phyloP scores from a whole-genome alignment of 164 flowering plant genomes.

The Vitis riparia region DNA sequence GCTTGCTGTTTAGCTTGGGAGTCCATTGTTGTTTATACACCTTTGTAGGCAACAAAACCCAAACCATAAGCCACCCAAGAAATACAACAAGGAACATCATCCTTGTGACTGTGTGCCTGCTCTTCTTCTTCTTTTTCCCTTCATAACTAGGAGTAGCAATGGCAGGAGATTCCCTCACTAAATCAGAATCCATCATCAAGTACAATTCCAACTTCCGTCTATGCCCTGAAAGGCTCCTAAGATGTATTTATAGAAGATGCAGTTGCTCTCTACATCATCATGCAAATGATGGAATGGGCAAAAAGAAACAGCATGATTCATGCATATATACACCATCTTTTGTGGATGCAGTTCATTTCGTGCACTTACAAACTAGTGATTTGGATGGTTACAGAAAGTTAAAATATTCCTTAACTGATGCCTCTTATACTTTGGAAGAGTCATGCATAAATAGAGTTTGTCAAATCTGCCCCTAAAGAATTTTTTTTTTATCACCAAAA shows the following conservation, averaged over 20 bases:
- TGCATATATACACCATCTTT: background rate
- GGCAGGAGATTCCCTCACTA: background rate
- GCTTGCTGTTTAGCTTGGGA: slow-evolving; percentile 27
- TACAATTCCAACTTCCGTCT: background rate
- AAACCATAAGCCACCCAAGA: slow-evolving; percentile 47
- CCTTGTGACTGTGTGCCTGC: slow-evolving; percentile 10
- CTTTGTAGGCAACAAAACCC: slow-evolving; percentile 56
- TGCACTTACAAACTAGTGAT: background rate
- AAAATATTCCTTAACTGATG: background rate
- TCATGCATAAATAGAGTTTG: background rate
- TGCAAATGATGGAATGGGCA: background rate
- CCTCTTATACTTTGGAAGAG: background rate
- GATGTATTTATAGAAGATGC: background rate
- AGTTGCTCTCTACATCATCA: slow-evolving; percentile 1
- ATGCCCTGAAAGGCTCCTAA: background rate
- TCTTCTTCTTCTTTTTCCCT: slow-evolving; percentile 11
- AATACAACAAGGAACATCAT: slow-evolving; percentile 27
- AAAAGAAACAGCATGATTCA: background rate
- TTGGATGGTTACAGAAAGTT: background rate
- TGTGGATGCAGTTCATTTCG: background rate
- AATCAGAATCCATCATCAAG: background rate
- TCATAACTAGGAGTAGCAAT: background rate
- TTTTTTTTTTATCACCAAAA: background rate
- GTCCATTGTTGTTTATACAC: slow-evolving; percentile 39
- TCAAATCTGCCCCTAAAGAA: no score